Evolutionary conservation across 225 moss, liverwort and hornwort genomes (phyloP), one percentile per base, ranked within the genome.

Genomic region (Asterella californica): DNA sequence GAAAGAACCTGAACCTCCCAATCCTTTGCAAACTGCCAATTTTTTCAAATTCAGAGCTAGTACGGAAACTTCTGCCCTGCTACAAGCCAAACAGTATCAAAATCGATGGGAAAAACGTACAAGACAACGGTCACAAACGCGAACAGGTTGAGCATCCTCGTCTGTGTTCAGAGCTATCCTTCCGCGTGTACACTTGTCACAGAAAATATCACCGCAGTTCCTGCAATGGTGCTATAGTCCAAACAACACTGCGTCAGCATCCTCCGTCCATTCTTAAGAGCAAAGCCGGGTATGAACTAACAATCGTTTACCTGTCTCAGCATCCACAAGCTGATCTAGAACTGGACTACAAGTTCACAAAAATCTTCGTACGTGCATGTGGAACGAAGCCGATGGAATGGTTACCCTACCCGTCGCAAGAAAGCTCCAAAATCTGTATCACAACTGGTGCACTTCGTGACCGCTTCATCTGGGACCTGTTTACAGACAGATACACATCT

Each of bases 101-200:
- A 32, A 29, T 24, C n/a, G 38, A 61, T 37, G 6, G 24, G 30
- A 22, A 7, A 67, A 45, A 75, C 84, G 34, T 90, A 96, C 96
- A 92, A 99, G 84, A 81, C 99, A 99, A 33, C 91, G 99, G 87
- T 99, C 99, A 81, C 99, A 99, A 33, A 94, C 99, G 80, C 99
- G 93, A 72, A 99, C 99, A 81, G 86, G 79, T 84, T 93, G 95
- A 80, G 99, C 88, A 86, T 90, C 93, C 76, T 95, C 92, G 81
- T 95, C 94, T 72, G 90, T 83, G 66, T 84, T 99, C 11, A 99
- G 85, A 18, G 90, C 87, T 83, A 93, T 99, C 80, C 99, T 92
- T 79, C 99, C 99, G 63, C 85, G 88, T 24, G 94, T 95, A 82
- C 95, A 99, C 75, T 84, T 89, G 72, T 99, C 99, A 85, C 99